A percentile compares a stretch with the other conserved stretches of the same genome.
Conservation (phyloP, 1,139 yeast genomes). For the Dujonia santamariae region DNA sequence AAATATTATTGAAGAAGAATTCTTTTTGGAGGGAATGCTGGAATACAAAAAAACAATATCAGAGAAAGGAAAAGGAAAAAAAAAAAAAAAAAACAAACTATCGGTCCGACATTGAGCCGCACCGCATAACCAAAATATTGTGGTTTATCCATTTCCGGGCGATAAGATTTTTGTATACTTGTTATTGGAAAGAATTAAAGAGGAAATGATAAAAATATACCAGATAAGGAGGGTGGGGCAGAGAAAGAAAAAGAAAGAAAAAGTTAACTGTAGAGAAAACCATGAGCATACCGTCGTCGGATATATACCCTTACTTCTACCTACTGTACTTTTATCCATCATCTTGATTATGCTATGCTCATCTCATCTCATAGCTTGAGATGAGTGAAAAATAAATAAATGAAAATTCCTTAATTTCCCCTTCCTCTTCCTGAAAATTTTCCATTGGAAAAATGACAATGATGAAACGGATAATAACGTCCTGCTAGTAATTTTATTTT, state of each 20-base stretch:
- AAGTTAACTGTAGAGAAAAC: not conserved
- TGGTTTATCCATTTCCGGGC: slow-evolving; percentile 6
- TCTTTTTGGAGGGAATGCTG: too few relatives aligned
- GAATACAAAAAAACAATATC: not conserved
- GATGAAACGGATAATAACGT: too few relatives aligned
- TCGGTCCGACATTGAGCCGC: slow-evolving; percentile 6
- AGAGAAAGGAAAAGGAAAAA: not conserved
- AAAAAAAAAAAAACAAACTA: not conserved
- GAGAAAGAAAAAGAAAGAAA: not conserved
- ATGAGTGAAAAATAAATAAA: too few relatives aligned
- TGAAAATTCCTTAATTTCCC: too few relatives aligned
- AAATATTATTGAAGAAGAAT: too few relatives aligned
- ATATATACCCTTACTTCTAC: too few relatives aligned
- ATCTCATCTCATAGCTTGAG: too few relatives aligned
- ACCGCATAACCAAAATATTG: slow-evolving; percentile 4
- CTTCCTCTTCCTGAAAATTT: too few relatives aligned
- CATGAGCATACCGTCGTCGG: not conserved
- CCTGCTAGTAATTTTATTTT: too few relatives aligned
- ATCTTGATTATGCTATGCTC: too few relatives aligned
- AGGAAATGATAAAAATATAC: not conserved
- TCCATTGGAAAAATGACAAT: too few relatives aligned
- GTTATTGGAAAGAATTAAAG: not conserved
- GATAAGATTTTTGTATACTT: slow-evolving; percentile 4
- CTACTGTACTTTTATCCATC: too few relatives aligned
- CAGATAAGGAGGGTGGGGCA: not conserved